Evolutionary conservation across 2,329 filamentous ascomycete genomes (phyloP).

Genomic region (Talaromyces marneffei): DNA sequence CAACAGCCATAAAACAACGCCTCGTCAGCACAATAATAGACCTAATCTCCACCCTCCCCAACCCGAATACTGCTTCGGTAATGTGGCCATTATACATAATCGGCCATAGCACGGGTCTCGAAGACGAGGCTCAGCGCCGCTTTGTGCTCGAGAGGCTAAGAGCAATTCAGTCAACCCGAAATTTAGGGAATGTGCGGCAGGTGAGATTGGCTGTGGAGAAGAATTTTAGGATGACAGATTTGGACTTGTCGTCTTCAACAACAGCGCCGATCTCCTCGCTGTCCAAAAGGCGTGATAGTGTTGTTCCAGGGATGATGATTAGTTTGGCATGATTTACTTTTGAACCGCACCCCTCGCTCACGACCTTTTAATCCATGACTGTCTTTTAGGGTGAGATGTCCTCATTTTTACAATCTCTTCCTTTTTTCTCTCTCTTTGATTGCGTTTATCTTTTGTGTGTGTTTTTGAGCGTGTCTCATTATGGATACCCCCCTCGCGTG

Average conservation of each 20-base stretch:
- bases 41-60: slow-evolving; percentile 18
- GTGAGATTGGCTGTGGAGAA: slow-evolving; percentile 21
- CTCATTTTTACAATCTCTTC: neutral
- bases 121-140: slow-evolving; percentile 23
- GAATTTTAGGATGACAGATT: slow-evolving; percentile 18
- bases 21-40: slow-evolving; percentile 19
- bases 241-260: neutral
- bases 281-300: neutral
- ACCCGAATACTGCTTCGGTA: slow-evolving; percentile 19
- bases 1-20: slow-evolving; percentile 10
- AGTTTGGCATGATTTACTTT: neutral
- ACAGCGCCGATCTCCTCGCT: neutral
- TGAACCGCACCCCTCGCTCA: no score
- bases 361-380: neutral
- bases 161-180: slow-evolving; percentile 21
- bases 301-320: neutral
- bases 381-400: neutral
- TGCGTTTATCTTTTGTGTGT: neutral
- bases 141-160: slow-evolving; percentile 27
- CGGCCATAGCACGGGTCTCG: slow-evolving; percentile 20
- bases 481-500: neutral
- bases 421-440: neutral
- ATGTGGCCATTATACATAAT: slow-evolving; percentile 24
- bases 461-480: neutral
- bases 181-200: slow-evolving; percentile 26